Evolutionary conservation across 2,329 filamentous ascomycete species (phyloP).

Genomic region (Massarina eburnea): DNA sequence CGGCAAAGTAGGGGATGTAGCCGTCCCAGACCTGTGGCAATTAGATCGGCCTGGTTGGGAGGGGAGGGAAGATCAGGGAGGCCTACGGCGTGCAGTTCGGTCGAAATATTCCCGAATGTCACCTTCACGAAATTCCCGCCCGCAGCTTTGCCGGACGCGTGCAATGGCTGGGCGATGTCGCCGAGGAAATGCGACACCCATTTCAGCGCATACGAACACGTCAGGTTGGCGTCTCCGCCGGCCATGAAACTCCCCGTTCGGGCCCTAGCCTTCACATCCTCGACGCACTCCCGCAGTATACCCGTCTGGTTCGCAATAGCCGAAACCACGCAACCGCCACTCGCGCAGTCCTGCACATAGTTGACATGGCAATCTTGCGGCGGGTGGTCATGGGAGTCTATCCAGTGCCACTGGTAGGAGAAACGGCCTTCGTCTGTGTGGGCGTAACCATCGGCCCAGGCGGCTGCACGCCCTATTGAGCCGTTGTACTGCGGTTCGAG

Average conservation of each 20-base stretch:
- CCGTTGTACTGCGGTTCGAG: conserved; percentile 45
- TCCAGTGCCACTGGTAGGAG: conserved; percentile 48
- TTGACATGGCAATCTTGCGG: conserved; percentile 38
- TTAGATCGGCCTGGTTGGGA: too few relatives aligned
- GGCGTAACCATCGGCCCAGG: conserved; percentile 45
- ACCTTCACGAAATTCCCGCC: conserved; percentile 45
- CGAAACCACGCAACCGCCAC: conserved; percentile 45
- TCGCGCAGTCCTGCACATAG: conserved; percentile 41
- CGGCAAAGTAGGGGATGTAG: conserved; percentile 42
- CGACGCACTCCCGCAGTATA: conserved; percentile 42
- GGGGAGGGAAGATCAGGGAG: not conserved
- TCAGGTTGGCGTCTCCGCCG: conserved; percentile 28
- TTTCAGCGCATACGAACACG: conserved; percentile 46
- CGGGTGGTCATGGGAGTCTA: conserved; percentile 40
- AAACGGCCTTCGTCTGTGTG: conserved; percentile 44
- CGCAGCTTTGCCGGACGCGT: conserved; percentile 41
- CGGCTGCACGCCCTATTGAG: conserved; percentile 43
- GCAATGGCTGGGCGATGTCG: conserved; percentile 46
- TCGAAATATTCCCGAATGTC: conserved; percentile 36
- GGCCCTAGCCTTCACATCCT: conserved; percentile 25
- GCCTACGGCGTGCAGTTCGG: conserved; percentile 43
- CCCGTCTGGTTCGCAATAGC: conserved; percentile 47
- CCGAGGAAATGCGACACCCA: conserved; percentile 47
- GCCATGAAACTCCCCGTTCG: conserved; percentile 9
- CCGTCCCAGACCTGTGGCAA: conserved; percentile 43